Conservation (phyloP, 2,329 filamentous ascomycete genomes). For the Ceratocystis albifundus region DNA sequence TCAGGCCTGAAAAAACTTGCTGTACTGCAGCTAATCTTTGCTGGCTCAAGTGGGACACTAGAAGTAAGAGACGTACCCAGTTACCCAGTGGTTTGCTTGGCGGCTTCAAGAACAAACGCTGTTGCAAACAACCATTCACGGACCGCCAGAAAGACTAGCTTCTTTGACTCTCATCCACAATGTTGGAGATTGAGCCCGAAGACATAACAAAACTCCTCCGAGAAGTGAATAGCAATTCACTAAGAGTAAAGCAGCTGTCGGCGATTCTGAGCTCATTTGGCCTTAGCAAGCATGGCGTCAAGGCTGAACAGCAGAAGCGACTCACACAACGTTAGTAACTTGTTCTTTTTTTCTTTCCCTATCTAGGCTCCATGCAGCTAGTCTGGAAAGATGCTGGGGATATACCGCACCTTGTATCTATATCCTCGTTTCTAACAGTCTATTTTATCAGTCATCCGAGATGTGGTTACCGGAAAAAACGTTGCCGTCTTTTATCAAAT, state of each 20-base stretch:
- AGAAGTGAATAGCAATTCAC: constrained; percentile 34
- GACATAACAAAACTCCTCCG: constrained; percentile 39
- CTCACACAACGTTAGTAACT: constrained; percentile 61
- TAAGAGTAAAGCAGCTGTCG: constrained; percentile 57
- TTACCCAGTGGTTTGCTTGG: background rate
- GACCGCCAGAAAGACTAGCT: background rate
- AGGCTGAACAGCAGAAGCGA: constrained; percentile 66
- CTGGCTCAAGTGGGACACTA: background rate
- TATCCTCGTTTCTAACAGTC: background rate
- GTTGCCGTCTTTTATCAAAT: constrained; percentile 35
- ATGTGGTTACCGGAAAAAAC: constrained; percentile 32
- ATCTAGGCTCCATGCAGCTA: background rate
- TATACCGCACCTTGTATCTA: no score
- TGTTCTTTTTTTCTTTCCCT: background rate
- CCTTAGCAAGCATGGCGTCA: constrained; percentile 69
- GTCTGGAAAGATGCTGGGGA: no score
- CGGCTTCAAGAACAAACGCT: background rate
- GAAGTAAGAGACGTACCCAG: background rate
- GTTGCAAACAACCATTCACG: background rate
- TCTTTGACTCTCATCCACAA: background rate
- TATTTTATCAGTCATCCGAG: constrained; percentile 35
- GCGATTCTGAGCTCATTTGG: constrained; percentile 64
- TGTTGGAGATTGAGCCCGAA: constrained; percentile 15
- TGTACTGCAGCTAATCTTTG: background rate
- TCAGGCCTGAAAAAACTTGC: background rate